Evolutionary conservation across 192 early-diverging fungal species (phyloP).

Genomic region (Backusella westeae): DNA sequence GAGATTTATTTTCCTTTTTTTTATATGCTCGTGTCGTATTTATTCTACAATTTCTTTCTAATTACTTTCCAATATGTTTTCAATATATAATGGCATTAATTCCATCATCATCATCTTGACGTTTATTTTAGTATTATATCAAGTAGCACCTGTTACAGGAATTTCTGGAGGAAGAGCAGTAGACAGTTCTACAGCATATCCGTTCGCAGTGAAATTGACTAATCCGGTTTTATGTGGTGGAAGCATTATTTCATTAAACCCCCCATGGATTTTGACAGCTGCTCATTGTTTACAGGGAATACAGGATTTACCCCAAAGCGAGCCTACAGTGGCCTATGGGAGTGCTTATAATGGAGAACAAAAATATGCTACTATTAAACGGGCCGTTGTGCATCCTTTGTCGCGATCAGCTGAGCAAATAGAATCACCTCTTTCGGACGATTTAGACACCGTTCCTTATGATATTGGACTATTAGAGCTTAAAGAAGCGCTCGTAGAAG

Average conservation of each 20-base stretch:
- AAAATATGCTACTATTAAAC: constrained; percentile 1
- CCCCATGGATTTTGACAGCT: constrained; percentile 12
- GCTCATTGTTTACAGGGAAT: constrained; percentile 15
- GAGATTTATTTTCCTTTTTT: background rate
- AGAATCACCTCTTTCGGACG: background rate
- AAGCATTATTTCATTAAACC: constrained; percentile 10
- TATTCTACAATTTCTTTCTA: background rate
- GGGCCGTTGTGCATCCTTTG: constrained; percentile 1
- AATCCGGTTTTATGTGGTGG: constrained; percentile 12
- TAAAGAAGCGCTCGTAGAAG: background rate
- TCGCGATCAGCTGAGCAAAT: background rate
- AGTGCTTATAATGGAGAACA: background rate
- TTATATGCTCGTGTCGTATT: background rate
- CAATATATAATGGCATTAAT: background rate
- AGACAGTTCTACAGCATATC: background rate
- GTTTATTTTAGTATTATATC: background rate
- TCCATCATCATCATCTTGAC: background rate
- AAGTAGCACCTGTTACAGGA: background rate
- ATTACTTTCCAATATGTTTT: background rate
- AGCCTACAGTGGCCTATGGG: constrained; percentile 1
- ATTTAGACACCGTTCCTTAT: constrained; percentile 4
- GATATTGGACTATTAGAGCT: constrained; percentile 16
- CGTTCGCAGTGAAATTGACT: constrained; percentile 9
- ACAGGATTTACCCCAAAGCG: background rate
- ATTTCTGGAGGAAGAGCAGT: background rate